phyloP scores from a whole-genome alignment of 1,284 basidiomycete genomes.

The Cutaneotrichosporon sp. region DNA sequence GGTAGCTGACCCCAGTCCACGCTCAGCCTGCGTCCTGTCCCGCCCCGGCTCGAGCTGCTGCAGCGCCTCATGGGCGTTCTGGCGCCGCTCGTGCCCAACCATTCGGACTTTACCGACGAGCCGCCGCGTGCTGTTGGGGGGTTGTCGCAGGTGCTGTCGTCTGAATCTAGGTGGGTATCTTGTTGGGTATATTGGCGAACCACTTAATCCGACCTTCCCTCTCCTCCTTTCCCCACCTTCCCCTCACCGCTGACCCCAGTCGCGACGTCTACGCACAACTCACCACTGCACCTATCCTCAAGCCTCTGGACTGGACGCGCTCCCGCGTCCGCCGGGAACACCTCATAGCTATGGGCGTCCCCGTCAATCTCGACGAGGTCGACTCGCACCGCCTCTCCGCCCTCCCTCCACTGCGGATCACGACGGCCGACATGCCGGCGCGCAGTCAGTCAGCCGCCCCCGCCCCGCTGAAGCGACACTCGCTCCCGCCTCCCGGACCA shows the following conservation, averaged over 20 bases:
- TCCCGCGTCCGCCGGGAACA: slow-evolving; percentile 84
- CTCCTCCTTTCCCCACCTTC: slow-evolving; percentile 5
- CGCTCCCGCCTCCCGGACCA: slow-evolving; percentile 15
- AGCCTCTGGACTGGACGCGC: slow-evolving; percentile 85
- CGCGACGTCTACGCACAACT: slow-evolving; percentile 70
- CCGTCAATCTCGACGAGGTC: slow-evolving; percentile 87
- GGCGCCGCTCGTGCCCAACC: slow-evolving; percentile 61
- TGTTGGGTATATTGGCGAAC: not conserved
- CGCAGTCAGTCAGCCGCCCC: slow-evolving; percentile 52
- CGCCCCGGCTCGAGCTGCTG: slow-evolving; percentile 61
- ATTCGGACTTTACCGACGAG: slow-evolving; percentile 64
- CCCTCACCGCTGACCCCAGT: slow-evolving; percentile 53
- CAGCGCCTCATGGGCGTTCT: slow-evolving; percentile 66
- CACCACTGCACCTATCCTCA: slow-evolving; percentile 55
- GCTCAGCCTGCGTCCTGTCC: slow-evolving; percentile 64
- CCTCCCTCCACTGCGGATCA: slow-evolving; percentile 74
- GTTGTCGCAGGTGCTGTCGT: slow-evolving; percentile 70
- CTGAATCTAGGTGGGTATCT: slow-evolving; percentile 60
- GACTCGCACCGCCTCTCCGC: slow-evolving; percentile 68
- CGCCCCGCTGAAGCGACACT: not conserved
- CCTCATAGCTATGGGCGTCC: slow-evolving; percentile 82
- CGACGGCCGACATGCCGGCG: slow-evolving; percentile 54
- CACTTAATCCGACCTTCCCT: not conserved
- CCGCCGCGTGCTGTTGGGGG: slow-evolving; percentile 75
- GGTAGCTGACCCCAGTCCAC: slow-evolving; percentile 58